Base-by-base conservation (phyloP, 306 rosid genomes). In the Purshia tridentata region DNA sequence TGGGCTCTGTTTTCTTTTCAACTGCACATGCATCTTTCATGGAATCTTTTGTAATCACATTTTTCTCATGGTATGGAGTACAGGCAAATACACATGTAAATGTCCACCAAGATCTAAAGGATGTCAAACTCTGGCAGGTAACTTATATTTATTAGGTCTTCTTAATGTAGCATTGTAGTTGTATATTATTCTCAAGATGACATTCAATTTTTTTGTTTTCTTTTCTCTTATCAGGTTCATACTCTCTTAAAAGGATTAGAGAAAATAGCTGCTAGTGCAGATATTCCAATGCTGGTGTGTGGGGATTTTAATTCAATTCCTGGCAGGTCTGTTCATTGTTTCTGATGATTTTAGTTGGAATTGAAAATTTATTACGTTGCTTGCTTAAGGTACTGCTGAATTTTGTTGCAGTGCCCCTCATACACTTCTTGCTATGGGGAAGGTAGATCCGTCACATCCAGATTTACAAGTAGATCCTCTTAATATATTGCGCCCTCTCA, bases 41-140 rank as follows among this genome's bases (percentile, higher is more conserved):
- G 60, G 63, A 71, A 35, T 67, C 13, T 65, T 16, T 47, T 52
- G 65, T 62, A 18, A 77, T 39, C 67, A 58, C 23, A 20, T 44
- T 54, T 22, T 72, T 57, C 53, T 82, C 45, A 61, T 50, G 73
- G 42, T 59, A 73, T 86, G 74, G 52, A 62, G 59, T 78, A 35
- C 74, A 94, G 99, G 99, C 97, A 63, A 94, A 94, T 77, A 94
- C 99, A 1, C 97, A 94, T 70, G 90, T 94, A 52, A 90, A 89
- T 5, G 96, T 91, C 59, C 86, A 83, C 55, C 96, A 87, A 41
- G 99, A 91, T 69, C 84, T 88, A 60, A 94, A 85, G 77, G 98
- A 94, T 74, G 99, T 94, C 75, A 94, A 88, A 83, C 95, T 94
- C 73, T 94, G 99, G 99, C 99, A 94, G 96, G 99, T 94, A 82